These are phyloP conservation scores for Globisporangium middletonii DNA, from an alignment of 352 stramenopile genomes.

Conservation along the genomic window DNA sequence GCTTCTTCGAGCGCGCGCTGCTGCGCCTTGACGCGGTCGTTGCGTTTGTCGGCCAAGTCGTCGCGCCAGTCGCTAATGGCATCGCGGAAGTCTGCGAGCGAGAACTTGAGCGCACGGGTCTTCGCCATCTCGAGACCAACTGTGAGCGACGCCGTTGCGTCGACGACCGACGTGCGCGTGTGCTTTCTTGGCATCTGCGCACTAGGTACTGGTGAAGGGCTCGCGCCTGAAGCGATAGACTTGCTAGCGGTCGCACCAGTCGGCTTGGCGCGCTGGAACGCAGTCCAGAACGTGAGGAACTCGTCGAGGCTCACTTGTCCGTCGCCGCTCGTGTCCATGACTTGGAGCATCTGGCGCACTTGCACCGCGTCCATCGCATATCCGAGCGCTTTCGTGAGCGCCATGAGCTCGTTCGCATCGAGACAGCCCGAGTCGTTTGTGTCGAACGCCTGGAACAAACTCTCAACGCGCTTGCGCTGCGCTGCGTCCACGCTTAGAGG, in stretches of 20 bases:
- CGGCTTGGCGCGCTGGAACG: slow-evolving; percentile 32
- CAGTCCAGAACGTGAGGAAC: slow-evolving; percentile 64
- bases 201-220: not conserved
- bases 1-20: not conserved
- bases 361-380: slow-evolving; percentile 37
- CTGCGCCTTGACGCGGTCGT: slow-evolving; percentile 15
- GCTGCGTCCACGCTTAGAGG: slow-evolving; percentile 7
- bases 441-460: slow-evolving; percentile 59
- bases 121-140: slow-evolving; percentile 51
- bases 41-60: slow-evolving; percentile 29
- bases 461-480: slow-evolving; percentile 25
- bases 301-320: slow-evolving; percentile 50
- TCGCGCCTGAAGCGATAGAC: not conserved
- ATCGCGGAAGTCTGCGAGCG: slow-evolving; percentile 35
- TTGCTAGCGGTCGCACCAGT: not conserved
- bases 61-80: slow-evolving; percentile 53
- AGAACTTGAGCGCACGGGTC: slow-evolving; percentile 36
- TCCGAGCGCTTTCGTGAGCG: slow-evolving; percentile 39
- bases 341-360: slow-evolving; percentile 43
- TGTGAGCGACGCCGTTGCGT: slow-evolving; percentile 26
- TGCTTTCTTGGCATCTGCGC: not conserved
- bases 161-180: slow-evolving; percentile 5
- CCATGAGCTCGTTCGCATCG: slow-evolving; percentile 42
- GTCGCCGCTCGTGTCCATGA: slow-evolving; percentile 62
- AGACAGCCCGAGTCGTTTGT: slow-evolving; percentile 45